Evolutionary conservation across 371 early-diverging fungal species (phyloP), one percentile per base, ranked within the genome.

Genomic region (Mucor irregularis): DNA sequence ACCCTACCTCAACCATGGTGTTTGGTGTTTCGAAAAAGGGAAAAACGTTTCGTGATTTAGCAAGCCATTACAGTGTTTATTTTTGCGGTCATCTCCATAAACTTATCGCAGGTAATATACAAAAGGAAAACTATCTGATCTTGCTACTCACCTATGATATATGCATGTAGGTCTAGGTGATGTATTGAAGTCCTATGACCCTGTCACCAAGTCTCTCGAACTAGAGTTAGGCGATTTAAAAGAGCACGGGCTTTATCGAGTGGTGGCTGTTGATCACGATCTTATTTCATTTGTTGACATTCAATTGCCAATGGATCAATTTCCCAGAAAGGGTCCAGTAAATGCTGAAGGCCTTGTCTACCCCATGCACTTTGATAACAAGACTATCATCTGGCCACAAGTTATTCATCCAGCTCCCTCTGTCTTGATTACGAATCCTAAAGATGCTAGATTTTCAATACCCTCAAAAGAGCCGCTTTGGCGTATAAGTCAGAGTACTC

Each of bases 171-270:
- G 91, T 2, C 46, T 89, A 11, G 90, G 88, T 45, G 77, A 83
- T 47, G 73, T 77, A 16, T 72, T 90, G 44, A 77, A 89, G 67
- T 71, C 83, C 16, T 86, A 85, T 63, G 74, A 86, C 50, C 78
- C 80, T 9, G 57, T 53, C 25, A 74, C 77, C 5, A 74, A 83
- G 50, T 85, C 87, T 49, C 73, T 92, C 48, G 94, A 94, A 60
- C 75, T 95, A 19, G 94, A 95, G 69, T 69, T 96, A 9, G 90
- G 86, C 33, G 96, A 96, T 50, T 78, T 96, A 80, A 95, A 95
- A 71, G 78, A 82, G 40, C 87, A 94, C 64, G 93, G 84, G 4
- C 56, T 83, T 26, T 93, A 88, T 62, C 77, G 96, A 39, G 85
- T 96, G 31, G 81, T 91, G 21, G 92, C 90, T 1, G 85, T 96